Conservation (phyloP, 305 asterid species). For the Euphrasia arctica region DNA sequence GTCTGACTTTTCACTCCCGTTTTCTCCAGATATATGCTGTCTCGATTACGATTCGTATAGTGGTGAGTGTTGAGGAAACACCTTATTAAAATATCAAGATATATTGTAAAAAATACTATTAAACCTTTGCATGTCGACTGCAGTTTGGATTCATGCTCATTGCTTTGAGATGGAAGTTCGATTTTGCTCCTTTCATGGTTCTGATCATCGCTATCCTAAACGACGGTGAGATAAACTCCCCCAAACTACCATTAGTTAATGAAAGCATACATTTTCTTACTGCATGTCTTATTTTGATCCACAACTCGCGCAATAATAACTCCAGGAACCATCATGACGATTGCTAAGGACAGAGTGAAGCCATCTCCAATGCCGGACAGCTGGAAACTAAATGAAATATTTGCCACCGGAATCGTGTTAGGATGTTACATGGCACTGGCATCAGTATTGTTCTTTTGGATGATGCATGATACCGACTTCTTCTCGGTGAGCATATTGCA, state of each 20-base stretch:
- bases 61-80: slow-evolving; percentile 46
- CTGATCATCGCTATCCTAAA: slow-evolving; percentile 88
- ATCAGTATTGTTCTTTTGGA: slow-evolving; percentile 68
- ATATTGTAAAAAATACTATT: too few species aligned
- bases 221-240: slow-evolving; percentile 48
- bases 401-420: slow-evolving; percentile 47
- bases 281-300: neutral
- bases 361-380: slow-evolving; percentile 61
- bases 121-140: slow-evolving; percentile 16
- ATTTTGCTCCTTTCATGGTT: slow-evolving; percentile 91
- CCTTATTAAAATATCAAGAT: neutral
- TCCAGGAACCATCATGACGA: slow-evolving; percentile 54
- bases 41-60: slow-evolving; percentile 93
- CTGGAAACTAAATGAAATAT: slow-evolving; percentile 57
- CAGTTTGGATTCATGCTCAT: slow-evolving; percentile 94
- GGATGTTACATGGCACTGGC: slow-evolving; percentile 47
- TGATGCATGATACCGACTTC: slow-evolving; percentile 47
- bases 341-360: slow-evolving; percentile 53
- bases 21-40: slow-evolving; percentile 79
- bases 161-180: slow-evolving; percentile 84
- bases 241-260: neutral
- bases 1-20: neutral
- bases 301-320: neutral
- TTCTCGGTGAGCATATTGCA: slow-evolving; percentile 39
- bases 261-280: too few species aligned